phyloP scores from a whole-genome alignment of 169 alveolate genomes.

The Plasmodium coatneyi region DNA sequence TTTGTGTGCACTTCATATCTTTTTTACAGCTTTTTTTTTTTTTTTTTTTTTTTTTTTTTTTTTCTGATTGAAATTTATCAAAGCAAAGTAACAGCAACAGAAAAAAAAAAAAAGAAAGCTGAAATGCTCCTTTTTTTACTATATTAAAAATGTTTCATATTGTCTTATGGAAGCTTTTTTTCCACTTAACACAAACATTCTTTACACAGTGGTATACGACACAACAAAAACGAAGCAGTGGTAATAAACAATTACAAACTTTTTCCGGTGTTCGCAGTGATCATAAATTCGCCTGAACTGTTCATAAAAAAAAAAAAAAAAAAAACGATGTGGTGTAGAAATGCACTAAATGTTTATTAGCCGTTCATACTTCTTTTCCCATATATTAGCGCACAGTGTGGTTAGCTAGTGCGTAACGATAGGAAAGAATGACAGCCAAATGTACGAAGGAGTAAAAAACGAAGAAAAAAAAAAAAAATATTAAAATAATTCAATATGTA shows the following conservation, averaged over 20 bases:
- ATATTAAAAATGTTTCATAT: not conserved
- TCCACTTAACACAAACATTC: conserved; percentile 5
- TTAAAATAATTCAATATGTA: not conserved
- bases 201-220: conserved; percentile 4
- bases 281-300: conserved; percentile 25
- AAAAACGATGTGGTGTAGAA: not conserved
- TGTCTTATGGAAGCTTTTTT: conserved; percentile 1
- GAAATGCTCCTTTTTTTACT: not conserved
- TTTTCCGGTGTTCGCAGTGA: not conserved
- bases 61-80: not conserved
- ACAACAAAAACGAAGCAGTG: not conserved
- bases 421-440: not conserved
- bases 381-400: conserved; percentile 8
- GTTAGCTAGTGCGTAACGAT: not conserved
- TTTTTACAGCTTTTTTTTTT: conserved; percentile 1
- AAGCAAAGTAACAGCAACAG: not conserved
- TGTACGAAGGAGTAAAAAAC: not conserved
- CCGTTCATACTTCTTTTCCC: conserved; percentile 16
- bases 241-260: not conserved
- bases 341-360: conserved; percentile 13
- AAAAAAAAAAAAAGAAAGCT: too few relatives aligned
- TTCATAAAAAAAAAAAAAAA: conserved; percentile 33
- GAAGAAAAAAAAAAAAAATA: not conserved
- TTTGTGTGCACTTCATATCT: conserved; percentile 13
- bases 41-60: conserved; percentile 16